Evolutionary conservation across 2,329 filamentous ascomycete species (phyloP), one percentile per base, ranked within the genome.

Genomic region (Calycina herbarum): DNA sequence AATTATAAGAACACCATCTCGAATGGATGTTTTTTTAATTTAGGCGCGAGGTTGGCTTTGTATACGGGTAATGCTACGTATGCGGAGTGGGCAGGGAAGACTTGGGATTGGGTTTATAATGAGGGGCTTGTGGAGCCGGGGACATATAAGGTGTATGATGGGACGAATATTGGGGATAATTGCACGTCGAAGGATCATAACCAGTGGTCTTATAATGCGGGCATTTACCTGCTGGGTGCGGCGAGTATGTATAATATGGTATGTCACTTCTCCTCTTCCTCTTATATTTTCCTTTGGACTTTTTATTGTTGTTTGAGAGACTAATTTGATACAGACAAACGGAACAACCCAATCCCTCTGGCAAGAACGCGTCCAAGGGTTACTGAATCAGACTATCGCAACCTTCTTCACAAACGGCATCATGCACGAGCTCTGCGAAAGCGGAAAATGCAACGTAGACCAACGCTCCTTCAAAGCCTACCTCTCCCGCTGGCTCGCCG

Each of bases 11-110:
- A 88, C 67, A 83, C 83, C 13, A 87, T 88, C 66, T 86, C 85
- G 0, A 85, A 87, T 69, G 85, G 84, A 2, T 85, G 84, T 64
- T 86, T 87, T 75, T 87, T 88, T 75, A 85, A 86, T 61, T 75
- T 88, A 4, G 85, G 82, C 4, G 86, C 90, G 1, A 86, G 91
- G 10, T 80, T 94, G 8, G 90, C 89, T 0, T 81, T 89, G 5
- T 94, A 93, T 77, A 95, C 92, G 0, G 86, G 87, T 11, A 94
- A 96, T 73, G 72, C 81, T 42, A 91, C 90, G 0, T 96, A 96
- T 75, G 82, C 86, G 2, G 85, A 92, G 3, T 94, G 91, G 91
- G 92, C 91, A 0, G 83, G 86, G n/a, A 88, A 80, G 70, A 84
- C 86, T 0, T 97, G 91, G 80, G 82, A 91, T 57, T 92, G 89